These are phyloP conservation scores for Colletotrichum sp. DNA, from an alignment of 2,329 filamentous ascomycete species.

Conservation along the genomic window DNA sequence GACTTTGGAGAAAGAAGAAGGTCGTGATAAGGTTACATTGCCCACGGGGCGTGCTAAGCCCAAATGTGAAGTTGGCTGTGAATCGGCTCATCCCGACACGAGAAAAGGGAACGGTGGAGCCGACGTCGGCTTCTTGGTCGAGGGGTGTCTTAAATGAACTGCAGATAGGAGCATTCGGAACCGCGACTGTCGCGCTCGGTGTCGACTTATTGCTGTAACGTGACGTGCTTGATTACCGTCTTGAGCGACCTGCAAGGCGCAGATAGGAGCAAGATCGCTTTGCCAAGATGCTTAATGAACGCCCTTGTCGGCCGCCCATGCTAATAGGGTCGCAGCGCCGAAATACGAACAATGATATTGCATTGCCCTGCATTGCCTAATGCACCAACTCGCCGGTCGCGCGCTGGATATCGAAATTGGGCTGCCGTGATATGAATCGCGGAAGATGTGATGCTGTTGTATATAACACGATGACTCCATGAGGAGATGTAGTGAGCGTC, in stretches of 20 bases:
- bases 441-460: not conserved
- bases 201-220: not conserved
- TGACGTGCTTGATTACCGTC: not conserved
- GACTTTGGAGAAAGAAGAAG: not conserved
- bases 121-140: not conserved
- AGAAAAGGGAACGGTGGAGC: not conserved
- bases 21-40: not conserved
- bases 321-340: not conserved
- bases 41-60: not conserved
- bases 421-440: not conserved
- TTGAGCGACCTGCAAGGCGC: not conserved
- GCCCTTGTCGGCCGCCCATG: not conserved
- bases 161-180: not conserved
- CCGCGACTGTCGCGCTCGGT: not conserved
- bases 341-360: constrained; percentile 3
- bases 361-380: not conserved
- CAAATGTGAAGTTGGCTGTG: not conserved
- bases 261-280: not conserved
- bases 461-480: not conserved
- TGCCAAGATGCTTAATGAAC: not conserved
- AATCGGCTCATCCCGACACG: not conserved
- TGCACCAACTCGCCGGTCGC: not conserved
- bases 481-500: not conserved
- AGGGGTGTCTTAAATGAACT: not conserved
- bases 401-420: not conserved